Percentiles rank a stretch among this genome's conserved stretches.
Evolutionary conservation across 768 basidiomycete genomes (phyloP).

Genomic region (Cyathus striatus): DNA sequence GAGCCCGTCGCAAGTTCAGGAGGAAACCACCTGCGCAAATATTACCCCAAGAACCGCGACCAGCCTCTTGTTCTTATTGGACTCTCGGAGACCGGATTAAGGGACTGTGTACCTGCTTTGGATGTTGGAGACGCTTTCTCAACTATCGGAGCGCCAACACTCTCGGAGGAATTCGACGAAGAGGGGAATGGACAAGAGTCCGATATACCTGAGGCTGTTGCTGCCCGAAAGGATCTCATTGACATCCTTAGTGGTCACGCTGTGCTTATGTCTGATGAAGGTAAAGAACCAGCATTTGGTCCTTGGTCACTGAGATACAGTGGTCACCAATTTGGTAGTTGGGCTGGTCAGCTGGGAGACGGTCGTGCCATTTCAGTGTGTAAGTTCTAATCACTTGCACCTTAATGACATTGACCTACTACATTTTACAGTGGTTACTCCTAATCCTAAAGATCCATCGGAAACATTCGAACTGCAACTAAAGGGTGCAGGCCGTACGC

Average conservation of each 20-base stretch:
- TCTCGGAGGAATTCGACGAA: conserved; percentile 35
- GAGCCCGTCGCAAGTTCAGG: conserved; percentile 13
- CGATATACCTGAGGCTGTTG: conserved; percentile 26
- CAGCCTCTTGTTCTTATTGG: conserved; percentile 61
- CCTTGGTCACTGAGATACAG: conserved; percentile 91
- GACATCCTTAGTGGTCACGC: conserved; percentile 80
- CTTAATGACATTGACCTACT: conserved; percentile 2
- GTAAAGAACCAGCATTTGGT: conserved; percentile 34
- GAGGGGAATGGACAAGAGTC: conserved; percentile 26
- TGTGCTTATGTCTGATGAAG: conserved; percentile 48
- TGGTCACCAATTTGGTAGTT: conserved; percentile 84
- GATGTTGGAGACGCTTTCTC: conserved; percentile 83
- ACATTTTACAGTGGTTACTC: conserved; percentile 59
- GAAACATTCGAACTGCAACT: conserved; percentile 81
- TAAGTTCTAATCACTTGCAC: conserved; percentile 14
- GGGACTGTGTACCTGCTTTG: conserved; percentile 78
- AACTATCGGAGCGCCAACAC: conserved; percentile 55
- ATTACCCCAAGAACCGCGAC: conserved; percentile 44
- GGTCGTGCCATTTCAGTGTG: conserved; percentile 89
- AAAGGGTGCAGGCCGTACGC: conserved; percentile 92
- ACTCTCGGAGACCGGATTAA: conserved; percentile 59
- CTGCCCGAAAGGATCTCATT: conserved; percentile 63
- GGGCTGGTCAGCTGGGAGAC: conserved; percentile 95
- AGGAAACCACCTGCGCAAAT: conserved; percentile 38
- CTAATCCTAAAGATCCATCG: conserved; percentile 54